Evolutionary conservation across 495 filamentous ascomycete species (phyloP), one percentile per base, ranked within the genome.

Genomic region (Venustampulla echinocandica): DNA sequence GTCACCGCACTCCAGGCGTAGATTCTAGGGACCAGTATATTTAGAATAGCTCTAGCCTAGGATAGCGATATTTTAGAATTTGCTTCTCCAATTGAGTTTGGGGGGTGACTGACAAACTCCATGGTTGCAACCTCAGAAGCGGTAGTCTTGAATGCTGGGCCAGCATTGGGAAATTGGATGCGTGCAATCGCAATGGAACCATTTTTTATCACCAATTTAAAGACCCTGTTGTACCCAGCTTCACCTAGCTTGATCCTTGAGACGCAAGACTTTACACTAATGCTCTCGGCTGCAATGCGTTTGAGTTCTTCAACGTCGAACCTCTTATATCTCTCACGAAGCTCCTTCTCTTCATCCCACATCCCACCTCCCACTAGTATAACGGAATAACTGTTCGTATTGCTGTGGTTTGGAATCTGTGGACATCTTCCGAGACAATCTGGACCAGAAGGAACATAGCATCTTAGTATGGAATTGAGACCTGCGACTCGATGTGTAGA

Each of bases 71-170:
- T 21, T 40, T 9, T 7, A 36, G 13, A 22, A 44, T 18, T 41
- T 44, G 2, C 10, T 24, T 44, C 49, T 51, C 42, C 30, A 32
- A 10, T 22, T 4, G n/a, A 30, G n/a, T 7, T n/a, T n/a, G 7
- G 34, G 10, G 39, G 41, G 42, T 48, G 14, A 14, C 64, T 53
- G 54, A 66, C 64, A 60, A 66, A 69, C 40, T 69, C 59, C 62
- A 67, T 66, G 3, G 62, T 67, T 21, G 66, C 65, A 4, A 69
- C 66, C 55, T 70, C 66, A 33, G 57, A 60, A 9, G 67, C 64
- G 17, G 63, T 70, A 0, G 62, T 61, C 24, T 58, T 61, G 33
- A 56, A 52, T 14, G 65, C 44, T 43, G 61, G 54, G 23, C 65
- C 64, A 46, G 65, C 58, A 55, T 65, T 68, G 6, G 61, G 64